Evolutionary conservation across 768 basidiomycete species (phyloP).

Genomic region (Mycena rebaudengoi): DNA sequence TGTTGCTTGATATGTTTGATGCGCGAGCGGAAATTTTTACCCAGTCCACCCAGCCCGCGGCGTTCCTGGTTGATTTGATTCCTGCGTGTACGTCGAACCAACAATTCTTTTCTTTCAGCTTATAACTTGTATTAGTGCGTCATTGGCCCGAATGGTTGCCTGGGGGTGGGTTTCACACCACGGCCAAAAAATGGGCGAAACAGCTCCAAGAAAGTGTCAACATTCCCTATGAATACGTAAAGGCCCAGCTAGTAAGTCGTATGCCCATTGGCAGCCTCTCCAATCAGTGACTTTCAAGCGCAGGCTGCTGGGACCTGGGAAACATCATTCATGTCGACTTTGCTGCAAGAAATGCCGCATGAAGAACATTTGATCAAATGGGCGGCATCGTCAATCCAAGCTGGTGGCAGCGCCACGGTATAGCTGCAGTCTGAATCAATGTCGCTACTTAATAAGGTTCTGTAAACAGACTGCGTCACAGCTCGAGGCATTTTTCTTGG

Average conservation of each 20-base stretch:
- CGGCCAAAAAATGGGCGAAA: background rate
- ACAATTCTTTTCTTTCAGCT: background rate
- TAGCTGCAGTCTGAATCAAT: no score
- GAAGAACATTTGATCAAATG: no score
- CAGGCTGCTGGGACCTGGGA: no score
- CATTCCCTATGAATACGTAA: background rate
- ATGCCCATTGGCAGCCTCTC: no score
- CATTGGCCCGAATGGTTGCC: conserved; percentile 9
- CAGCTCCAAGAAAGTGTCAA: background rate
- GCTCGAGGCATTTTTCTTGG: conserved; percentile 32
- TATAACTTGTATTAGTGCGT: no score
- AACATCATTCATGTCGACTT: no score
- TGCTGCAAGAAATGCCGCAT: no score
- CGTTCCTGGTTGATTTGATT: background rate
- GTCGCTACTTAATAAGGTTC: no score
- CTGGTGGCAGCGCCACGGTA: no score
- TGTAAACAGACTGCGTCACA: no score
- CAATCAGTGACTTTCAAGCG: no score
- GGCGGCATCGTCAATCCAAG: no score
- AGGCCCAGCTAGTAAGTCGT: background rate
- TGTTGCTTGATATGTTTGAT: background rate
- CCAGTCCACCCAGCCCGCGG: background rate
- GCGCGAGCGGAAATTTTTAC: background rate
- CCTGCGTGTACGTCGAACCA: background rate
- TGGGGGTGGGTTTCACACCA: background rate